Percentiles rank a stretch among this genome's conserved stretches.
Conservation (phyloP, 2,329 filamentous ascomycete species). For the Xenoacremonium recifei region DNA sequence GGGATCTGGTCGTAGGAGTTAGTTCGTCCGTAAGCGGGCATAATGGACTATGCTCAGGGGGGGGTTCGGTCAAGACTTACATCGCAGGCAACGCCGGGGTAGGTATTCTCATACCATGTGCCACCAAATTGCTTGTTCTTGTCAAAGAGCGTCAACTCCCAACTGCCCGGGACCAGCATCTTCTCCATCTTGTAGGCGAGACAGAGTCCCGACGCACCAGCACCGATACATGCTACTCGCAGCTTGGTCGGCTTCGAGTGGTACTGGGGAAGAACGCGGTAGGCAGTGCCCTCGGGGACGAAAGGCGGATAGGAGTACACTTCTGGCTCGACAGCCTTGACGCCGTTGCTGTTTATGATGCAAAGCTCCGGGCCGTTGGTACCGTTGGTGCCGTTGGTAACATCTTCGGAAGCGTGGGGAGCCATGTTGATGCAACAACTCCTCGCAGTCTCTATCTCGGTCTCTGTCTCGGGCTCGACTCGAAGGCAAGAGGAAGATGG, state of each 20-base stretch:
- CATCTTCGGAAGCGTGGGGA: constrained; percentile 10
- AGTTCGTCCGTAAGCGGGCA: neutral
- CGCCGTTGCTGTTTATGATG: constrained; percentile 8
- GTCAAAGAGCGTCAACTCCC: constrained; percentile 31
- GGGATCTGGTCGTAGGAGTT: constrained; percentile 44
- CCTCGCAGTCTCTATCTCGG: too few relatives aligned
- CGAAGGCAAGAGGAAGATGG: neutral
- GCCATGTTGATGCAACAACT: constrained; percentile 6
- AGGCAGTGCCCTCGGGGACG: constrained; percentile 19
- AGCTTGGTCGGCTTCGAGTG: constrained; percentile 35
- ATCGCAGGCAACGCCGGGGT: constrained; percentile 53
- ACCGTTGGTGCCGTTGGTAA: constrained; percentile 1
- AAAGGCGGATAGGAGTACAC: constrained; percentile 25
- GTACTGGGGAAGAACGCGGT: constrained; percentile 30
- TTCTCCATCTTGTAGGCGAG: constrained; percentile 30
- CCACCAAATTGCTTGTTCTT: constrained; percentile 41
- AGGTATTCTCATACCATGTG: constrained; percentile 52
- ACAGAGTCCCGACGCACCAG: constrained; percentile 28
- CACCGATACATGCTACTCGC: constrained; percentile 29
- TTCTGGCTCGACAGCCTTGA: neutral
- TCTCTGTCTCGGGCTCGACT: neutral
- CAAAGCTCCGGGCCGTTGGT: too few relatives aligned
- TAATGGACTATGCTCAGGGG: too few relatives aligned
- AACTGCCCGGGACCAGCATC: constrained; percentile 26
- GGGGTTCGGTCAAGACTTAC: too few relatives aligned